Evolutionary conservation across 441 rosid species (phyloP), one percentile per base, ranked within the genome.

Genomic region (Geranium incanum): DNA sequence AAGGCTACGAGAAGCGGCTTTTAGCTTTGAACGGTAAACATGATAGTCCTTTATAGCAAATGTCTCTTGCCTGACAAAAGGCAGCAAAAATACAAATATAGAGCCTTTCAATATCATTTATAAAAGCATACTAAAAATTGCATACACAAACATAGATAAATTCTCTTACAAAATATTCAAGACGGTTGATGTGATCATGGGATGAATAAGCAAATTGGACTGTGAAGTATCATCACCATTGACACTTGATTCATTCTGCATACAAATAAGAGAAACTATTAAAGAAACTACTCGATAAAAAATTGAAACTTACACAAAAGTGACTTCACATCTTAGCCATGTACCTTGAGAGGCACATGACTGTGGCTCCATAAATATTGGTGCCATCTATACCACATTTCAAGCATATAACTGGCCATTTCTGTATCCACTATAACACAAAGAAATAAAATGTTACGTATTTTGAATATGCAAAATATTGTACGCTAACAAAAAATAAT

Each of bases 381-480:
- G 79, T 95, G 98, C 99, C 99, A 95, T 82, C 88, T 81, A 73
- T 84, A 89, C 97, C 97, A 89, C 88, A 95, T 86, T 84, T 95
- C 99, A 74, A 91, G 91, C 82, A 87, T 86, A 80, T 81, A 86
- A 77, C 88, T 81, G 33, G 86, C 59, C 50, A 95, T 70, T 81
- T 86, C 87, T 73, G 80, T 70, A 78, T 84, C 84, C 74, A 73
- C 99, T 95, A 88, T 66, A 80, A 77, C 65, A 74, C 43, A 78
- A 23, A 70, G 39, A 68, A 72, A 19, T 65, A 74, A 68, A 72
- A 70, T 21, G 70, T 28, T 79, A 33, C 70, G 71, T 52, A 39
- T 36, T 21, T 68, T 7, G 57, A 64, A 57, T 48, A 64, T 11
- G 66, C 16, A 1, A 28, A 28, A 28, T 43, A 68, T 66, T 73